Conservation (phyloP, 2,329 filamentous ascomycete genomes). For the Onygena corvina region DNA sequence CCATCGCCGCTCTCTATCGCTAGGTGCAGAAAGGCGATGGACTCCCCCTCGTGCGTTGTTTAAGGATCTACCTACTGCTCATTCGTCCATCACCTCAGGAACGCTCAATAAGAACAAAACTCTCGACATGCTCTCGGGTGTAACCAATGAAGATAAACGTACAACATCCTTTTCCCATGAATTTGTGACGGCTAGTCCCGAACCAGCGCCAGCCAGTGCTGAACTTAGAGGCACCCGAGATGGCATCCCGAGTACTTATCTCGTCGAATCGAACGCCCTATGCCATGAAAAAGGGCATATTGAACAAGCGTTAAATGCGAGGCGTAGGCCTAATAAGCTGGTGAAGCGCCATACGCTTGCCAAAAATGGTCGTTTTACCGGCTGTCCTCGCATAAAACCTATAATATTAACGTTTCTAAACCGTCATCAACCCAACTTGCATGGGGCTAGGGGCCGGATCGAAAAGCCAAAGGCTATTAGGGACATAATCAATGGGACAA, state of each 20-base stretch:
- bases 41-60: slow-evolving; percentile 16
- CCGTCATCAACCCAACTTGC: slow-evolving; percentile 10
- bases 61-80: slow-evolving; percentile 16
- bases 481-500: slow-evolving; percentile 6
- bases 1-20: slow-evolving; percentile 8
- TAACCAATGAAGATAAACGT: neutral
- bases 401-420: slow-evolving; percentile 7
- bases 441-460: slow-evolving; percentile 10
- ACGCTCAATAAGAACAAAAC: neutral
- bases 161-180: too few species aligned
- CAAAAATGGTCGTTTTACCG: neutral
- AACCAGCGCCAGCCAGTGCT: too few species aligned
- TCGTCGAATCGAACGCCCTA: too few species aligned
- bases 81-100: slow-evolving; percentile 17
- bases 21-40: slow-evolving; percentile 7
- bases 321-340: slow-evolving; percentile 3
- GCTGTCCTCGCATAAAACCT: neutral
- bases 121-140: neutral
- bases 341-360: slow-evolving; percentile 2
- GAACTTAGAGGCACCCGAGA: too few species aligned
- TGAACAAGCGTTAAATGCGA: neutral
- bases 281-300: too few species aligned
- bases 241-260: too few species aligned
- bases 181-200: too few species aligned
- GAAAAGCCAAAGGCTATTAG: slow-evolving; percentile 11